Evolutionary conservation across 2,329 filamentous ascomycete species (phyloP), one percentile per base, ranked within the genome.

Genomic region (Colletotrichum euphorbiae): DNA sequence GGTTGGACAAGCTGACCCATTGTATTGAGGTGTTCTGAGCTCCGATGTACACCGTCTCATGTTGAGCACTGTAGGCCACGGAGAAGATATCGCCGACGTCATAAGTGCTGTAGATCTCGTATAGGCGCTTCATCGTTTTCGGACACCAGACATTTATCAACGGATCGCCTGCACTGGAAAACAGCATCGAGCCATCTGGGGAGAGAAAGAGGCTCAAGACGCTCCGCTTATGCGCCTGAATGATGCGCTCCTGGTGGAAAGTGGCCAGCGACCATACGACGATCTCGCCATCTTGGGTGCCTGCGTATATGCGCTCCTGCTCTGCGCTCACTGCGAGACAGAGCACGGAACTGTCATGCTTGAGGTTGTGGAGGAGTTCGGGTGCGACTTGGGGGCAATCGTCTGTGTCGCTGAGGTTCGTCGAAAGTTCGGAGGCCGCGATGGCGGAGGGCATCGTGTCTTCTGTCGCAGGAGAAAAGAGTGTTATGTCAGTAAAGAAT

Each of bases 11-110:
- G 71, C 90, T 87, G 73, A 93, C 92, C 96, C 96, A 99, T 84
- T 97, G 94, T 59, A 98, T 96, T 43, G 91, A 93, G 7, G 94
- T 96, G 76, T 98, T 98, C 77, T 98, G 96, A 0, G 94, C 93
- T 65, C 96, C 96, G 48, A 97, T 87, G 77, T 97, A 98, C 4
- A 97, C 86, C 0, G 92, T 97, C 72, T 95, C 88, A 74, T 93
- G 85, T 72, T 89, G 86, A 6, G 89, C 82, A 4, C 94, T 97
- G 78, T 97, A 98, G 1, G 91, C 91, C n/a, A 97, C 90, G 73
- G 93, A 97, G 78, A 98, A 98, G 67, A 99, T 89, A 80, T 99
- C 96, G 68, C 96, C 96, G 45, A 97, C 92, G 74, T 98, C 96
- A 79, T 97, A 95, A 55, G 91, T 91, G 70, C 94, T 97, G 82